Percentiles rank a stretch among this genome's conserved stretches.
These are phyloP conservation scores for Trichophyton benhamiae DNA, from an alignment of 2,329 filamentous ascomycete genomes.

Conservation along the genomic window DNA sequence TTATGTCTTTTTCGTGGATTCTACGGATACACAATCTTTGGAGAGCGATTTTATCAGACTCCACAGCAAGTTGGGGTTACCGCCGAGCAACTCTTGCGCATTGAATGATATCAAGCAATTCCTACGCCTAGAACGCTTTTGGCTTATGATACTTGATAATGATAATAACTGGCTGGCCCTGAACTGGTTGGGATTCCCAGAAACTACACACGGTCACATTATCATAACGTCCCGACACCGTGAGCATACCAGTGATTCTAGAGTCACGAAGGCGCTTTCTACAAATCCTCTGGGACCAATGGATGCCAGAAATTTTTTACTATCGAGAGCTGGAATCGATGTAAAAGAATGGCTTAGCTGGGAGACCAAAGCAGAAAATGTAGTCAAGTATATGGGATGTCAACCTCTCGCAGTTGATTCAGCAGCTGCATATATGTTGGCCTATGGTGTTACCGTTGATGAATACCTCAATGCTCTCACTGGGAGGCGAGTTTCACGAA, in stretches of 20 bases:
- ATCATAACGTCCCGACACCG: constrained; percentile 3
- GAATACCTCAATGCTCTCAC: constrained; percentile 3
- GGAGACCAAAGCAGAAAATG: not conserved
- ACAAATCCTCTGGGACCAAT: not conserved
- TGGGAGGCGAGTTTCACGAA: not conserved
- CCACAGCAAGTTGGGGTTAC: constrained; percentile 3
- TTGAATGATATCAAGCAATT: constrained; percentile 5
- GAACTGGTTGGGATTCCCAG: not conserved
- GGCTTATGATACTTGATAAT: constrained; percentile 6
- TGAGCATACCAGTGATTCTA: not conserved
- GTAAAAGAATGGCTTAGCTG: not conserved
- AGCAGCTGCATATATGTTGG: constrained; percentile 5
- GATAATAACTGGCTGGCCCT: constrained; percentile 3
- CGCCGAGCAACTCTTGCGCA: not conserved
- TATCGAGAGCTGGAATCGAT: not conserved
- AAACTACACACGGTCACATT: constrained; percentile 3
- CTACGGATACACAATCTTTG: not conserved
- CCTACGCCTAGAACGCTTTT: not conserved
- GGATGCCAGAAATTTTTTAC: constrained; percentile 1
- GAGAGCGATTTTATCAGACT: constrained; percentile 1
- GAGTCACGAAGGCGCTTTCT: not conserved
- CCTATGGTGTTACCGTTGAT: not conserved
- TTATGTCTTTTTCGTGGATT: constrained; percentile 5
- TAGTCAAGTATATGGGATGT: not conserved
- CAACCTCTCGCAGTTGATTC: constrained; percentile 6